Evolutionary conservation across 176 grass and related monocot species (phyloP), one percentile per base, ranked within the genome.

Genomic region (Bolboschoenus planiculmis): DNA sequence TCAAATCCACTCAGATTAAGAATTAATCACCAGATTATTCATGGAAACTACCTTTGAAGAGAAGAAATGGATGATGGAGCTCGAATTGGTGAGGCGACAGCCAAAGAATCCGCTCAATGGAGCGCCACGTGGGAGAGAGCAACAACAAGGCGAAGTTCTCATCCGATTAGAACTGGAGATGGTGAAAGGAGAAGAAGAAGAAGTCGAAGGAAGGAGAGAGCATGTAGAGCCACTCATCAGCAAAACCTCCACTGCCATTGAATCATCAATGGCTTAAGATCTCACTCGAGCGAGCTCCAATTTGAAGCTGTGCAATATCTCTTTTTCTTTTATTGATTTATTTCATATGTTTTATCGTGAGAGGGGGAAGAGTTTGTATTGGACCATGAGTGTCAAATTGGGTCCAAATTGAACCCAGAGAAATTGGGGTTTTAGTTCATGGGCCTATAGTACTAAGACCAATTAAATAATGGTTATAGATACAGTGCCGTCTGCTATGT

Each of bases 111-210:
- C 36, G 35, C 58, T 82, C 35, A 82, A 31, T 35, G 13, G 79
- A 58, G 79, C 13, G 40, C 36, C 7, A 27, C 18, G 40, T 62
- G 2, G 71, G 26, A 50, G 43, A 51, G 23, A 30, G 26, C 13
- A 50, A 30, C 71, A 13, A 39, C 64, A 40, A n/a, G 61, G 61
- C 0, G 61, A 34, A 64, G 61, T 15, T 64, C 10, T 64, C 13
- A 64, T 64, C 61, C 13, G 20, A 42, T 61, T 35, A 40, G 55
- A 81, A 81, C 55, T 61, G 35, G 34, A 61, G 33, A 34, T 8
- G 21, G 37, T 10, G 66, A 33, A 13, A 37, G 78, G 56, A 82
- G 79, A 48, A 82, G 78, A 61, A 82, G 79, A 48, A 82, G 78
- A 61, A 61, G 46, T 24, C 2, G 80, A 66, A 61, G 58, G 58